These are phyloP conservation scores for Elasticomyces elasticus DNA, from an alignment of 495 filamentous ascomycete genomes.

Conservation along the genomic window DNA sequence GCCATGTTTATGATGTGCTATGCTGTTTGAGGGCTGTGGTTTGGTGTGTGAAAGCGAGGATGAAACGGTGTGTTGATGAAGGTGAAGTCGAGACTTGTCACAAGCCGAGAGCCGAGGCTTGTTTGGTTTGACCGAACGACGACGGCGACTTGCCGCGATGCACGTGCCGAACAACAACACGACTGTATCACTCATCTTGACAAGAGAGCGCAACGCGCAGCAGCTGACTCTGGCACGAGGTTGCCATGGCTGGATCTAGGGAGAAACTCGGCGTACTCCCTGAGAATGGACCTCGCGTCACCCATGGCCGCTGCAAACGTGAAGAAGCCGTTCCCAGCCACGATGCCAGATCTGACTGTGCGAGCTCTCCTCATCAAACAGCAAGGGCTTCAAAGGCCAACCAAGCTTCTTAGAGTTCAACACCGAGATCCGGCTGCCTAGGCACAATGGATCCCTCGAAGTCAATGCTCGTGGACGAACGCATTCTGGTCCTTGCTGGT, in stretches of 20 bases:
- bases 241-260: background rate
- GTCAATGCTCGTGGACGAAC: conserved; percentile 1
- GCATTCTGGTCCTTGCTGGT: conserved; percentile 7
- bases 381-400: conserved; percentile 6
- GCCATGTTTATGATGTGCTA: conserved; percentile 51
- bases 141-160: background rate
- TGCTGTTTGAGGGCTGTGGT: background rate
- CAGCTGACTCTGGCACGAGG: background rate
- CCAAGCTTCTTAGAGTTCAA: conserved; percentile 6
- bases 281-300: conserved; percentile 5
- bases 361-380: conserved; percentile 5
- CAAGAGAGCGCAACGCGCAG: background rate
- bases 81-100: background rate
- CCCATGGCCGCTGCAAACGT: conserved; percentile 7
- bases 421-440: background rate
- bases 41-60: background rate
- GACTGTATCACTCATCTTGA: background rate
- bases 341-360: conserved; percentile 10
- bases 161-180: background rate
- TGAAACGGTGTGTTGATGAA: background rate
- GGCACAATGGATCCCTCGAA: conserved; percentile 10
- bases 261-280: background rate
- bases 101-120: background rate
- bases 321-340: conserved; percentile 10
- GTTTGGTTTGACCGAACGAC: background rate